phyloP scores from a whole-genome alignment of 305 asterid genomes.

The Caryopteris hybrid region DNA sequence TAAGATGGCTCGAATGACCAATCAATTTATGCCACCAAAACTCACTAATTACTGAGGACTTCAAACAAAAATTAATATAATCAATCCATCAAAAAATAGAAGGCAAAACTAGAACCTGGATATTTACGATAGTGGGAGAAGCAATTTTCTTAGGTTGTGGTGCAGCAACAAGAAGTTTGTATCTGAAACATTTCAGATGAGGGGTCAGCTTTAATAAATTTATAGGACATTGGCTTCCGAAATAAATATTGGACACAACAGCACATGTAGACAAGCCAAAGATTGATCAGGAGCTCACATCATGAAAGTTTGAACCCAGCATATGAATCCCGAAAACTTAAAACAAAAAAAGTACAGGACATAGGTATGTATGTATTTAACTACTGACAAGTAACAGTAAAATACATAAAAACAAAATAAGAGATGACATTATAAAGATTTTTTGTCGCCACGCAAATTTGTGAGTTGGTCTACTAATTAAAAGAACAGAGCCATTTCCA shows the following conservation, averaged over 20 bases:
- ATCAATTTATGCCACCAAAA: not conserved
- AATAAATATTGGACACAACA: conserved; percentile 4
- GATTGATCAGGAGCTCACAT: conserved; percentile 8
- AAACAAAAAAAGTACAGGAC: not conserved
- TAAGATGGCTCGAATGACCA: conserved; percentile 6
- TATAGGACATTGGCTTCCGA: not conserved
- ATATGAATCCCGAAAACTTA: not conserved
- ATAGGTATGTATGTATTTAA: not conserved
- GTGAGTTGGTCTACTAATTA: not conserved
- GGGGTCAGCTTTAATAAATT: conserved; percentile 6
- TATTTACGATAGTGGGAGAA: conserved; percentile 76
- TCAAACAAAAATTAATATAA: not conserved
- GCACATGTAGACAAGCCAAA: not conserved
- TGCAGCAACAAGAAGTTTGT: conserved; percentile 84
- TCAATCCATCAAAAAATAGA: conserved; percentile 15
- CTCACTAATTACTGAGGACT: conserved; percentile 5
- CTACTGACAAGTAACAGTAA: not conserved
- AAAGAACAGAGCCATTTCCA: not conserved
- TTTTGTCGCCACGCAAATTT: not conserved
- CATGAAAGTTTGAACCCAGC: conserved; percentile 7
- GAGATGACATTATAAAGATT: not conserved
- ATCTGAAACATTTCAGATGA: conserved; percentile 42
- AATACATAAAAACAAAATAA: not conserved
- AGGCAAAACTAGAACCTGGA: conserved; percentile 57
- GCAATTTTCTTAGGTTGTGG: conserved; percentile 87